phyloP scores from a whole-genome alignment of 192 early-diverging fungal genomes.

The Pecoramyces ruminantium region DNA sequence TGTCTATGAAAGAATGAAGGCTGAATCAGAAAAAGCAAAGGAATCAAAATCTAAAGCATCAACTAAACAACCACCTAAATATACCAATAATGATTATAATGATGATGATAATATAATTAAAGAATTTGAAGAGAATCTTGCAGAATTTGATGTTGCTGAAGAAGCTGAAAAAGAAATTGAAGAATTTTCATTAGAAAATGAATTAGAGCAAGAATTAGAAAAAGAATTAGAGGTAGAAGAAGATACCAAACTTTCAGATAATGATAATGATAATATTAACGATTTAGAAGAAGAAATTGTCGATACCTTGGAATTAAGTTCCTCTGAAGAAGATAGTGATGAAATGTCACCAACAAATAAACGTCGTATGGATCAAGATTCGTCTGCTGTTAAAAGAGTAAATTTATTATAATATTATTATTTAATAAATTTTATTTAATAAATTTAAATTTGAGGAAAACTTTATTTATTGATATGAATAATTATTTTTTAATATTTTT shows the following conservation, averaged over 20 bases:
- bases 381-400: not conserved
- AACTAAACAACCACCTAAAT: not conserved
- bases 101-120: not conserved
- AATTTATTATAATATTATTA: not conserved
- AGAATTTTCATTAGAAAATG: not conserved
- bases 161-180: not conserved
- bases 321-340: not conserved
- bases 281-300: not conserved
- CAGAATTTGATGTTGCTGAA: not conserved
- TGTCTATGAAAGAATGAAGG: not conserved
- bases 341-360: not conserved
- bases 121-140: not conserved
- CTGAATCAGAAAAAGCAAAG: not conserved
- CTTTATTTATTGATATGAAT: too few relatives aligned
- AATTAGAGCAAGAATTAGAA: not conserved
- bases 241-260: not conserved
- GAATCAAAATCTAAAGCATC: not conserved
- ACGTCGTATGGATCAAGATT: not conserved
- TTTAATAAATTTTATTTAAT: too few relatives aligned
- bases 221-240: not conserved
- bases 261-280: not conserved
- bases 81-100: not conserved
- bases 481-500: too few relatives aligned
- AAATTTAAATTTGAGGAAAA: too few relatives aligned
- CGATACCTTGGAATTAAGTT: not conserved